Evolutionary conservation across 331 rosid genomes (phyloP).

Genomic region (Pyrus hybrid): DNA sequence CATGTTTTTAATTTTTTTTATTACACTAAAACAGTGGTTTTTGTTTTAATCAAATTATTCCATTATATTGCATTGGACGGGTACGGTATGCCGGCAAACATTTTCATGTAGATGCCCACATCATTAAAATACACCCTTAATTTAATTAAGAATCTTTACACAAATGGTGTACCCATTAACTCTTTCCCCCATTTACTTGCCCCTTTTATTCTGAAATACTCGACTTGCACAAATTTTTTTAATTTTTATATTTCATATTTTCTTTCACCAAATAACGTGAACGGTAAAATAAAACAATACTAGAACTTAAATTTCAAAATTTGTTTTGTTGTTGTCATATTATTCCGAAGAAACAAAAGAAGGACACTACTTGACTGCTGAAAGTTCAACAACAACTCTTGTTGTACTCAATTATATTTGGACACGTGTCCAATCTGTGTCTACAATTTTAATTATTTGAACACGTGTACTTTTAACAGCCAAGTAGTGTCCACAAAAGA

Average conservation of each 20-base stretch:
- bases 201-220: not conserved
- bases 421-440: too few species aligned
- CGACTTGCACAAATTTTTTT: not conserved
- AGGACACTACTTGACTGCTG: too few species aligned
- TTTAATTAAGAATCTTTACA: slow-evolving; percentile 14
- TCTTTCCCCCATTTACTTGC: slow-evolving; percentile 7
- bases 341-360: not conserved
- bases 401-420: too few species aligned
- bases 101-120: slow-evolving; percentile 35
- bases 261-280: not conserved
- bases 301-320: not conserved
- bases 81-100: slow-evolving; percentile 48
- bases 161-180: slow-evolving; percentile 1
- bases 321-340: not conserved
- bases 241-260: not conserved
- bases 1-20: slow-evolving; percentile 26
- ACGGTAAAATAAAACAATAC: not conserved
- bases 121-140: slow-evolving; percentile 14
- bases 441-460: too few species aligned
- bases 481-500: not conserved
- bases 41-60: not conserved
- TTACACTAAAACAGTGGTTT: not conserved
- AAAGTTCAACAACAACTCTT: too few species aligned
- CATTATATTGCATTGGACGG: slow-evolving; percentile 27
- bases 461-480: too few species aligned